These are phyloP conservation scores for Sugiyamaella paludigena DNA, from an alignment of 1,139 yeast species.

Conservation along the genomic window DNA sequence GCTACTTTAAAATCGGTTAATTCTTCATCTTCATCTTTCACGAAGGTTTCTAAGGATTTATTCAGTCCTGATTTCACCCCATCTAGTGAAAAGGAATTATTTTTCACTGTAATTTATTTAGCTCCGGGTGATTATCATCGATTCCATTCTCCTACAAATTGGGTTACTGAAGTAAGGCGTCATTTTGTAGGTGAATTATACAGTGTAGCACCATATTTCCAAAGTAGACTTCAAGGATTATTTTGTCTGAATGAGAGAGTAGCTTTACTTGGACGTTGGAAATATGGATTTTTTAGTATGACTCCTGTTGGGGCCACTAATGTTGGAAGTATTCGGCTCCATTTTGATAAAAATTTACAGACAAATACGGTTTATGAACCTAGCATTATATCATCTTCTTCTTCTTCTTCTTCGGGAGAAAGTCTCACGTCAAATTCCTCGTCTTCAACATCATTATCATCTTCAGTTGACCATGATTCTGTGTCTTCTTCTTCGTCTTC, in stretches of 20 bases:
- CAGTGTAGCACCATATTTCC: conserved; percentile 96
- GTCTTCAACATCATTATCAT: conserved; percentile 10
- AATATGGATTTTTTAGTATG: conserved; percentile 96
- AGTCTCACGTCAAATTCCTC: conserved; percentile 2
- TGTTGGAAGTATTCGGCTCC: conserved; percentile 90
- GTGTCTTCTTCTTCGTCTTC: neutral
- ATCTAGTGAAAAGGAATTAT: conserved; percentile 55
- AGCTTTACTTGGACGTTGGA: conserved; percentile 93
- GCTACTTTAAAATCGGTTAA: conserved; percentile 31
- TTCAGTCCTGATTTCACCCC: conserved; percentile 31
- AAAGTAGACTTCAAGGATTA: conserved; percentile 76
- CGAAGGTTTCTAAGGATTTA: conserved; percentile 29
- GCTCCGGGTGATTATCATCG: conserved; percentile 99
- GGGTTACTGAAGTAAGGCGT: conserved; percentile 93
- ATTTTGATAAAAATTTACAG: conserved; percentile 85
- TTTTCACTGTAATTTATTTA: conserved; percentile 85
- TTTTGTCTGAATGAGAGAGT: conserved; percentile 94
- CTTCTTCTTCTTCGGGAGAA: conserved; percentile 4
- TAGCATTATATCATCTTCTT: conserved; percentile 6
- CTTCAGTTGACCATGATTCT: conserved; percentile 1
- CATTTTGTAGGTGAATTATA: conserved; percentile 95
- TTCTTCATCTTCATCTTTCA: conserved; percentile 23
- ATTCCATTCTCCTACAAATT: conserved; percentile 92
- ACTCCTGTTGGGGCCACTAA: conserved; percentile 99
- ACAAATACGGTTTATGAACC: conserved; percentile 75